Evolutionary conservation across 495 filamentous ascomycete species (phyloP), one percentile per base, ranked within the genome.

Genomic region (Daldinia vernicosa): DNA sequence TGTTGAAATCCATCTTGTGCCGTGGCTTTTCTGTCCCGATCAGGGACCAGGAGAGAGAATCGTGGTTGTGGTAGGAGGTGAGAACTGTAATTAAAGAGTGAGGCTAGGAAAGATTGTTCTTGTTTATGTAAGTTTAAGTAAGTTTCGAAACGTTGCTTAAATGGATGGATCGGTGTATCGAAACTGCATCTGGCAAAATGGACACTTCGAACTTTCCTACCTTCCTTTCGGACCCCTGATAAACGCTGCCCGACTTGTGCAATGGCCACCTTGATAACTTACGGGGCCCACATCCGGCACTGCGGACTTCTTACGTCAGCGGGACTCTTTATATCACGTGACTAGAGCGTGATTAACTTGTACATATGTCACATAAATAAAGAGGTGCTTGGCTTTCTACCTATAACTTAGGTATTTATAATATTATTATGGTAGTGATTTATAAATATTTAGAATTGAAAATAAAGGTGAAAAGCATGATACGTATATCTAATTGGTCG

Each of bases 1-100:
- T 93, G 76, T 86, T 86, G 79, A 97, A 87, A 86, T 98, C 93
- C 94, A 97, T 97, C 77, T 76, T 75, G 57, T 37, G 62, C 63
- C 50, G 15, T 17, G 24, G 45, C 6, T 70, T 32, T 30, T 62
- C 51, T 30, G 71, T 66, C 63, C 63, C 74, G 57, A 71, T 47
- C 15, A 51, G 66, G 50, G 64, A 59, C 68, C 60, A 15, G n/a
- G 32, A 43, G 24, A 56, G 45, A 37, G 35, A 55, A 32, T 51
- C n/a, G 40, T 11, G 24, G 30, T 45, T n/a, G 30, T 60, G 5
- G 15, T 45, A 28, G 14, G 51, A 54, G 14, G 27, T 8, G 15
- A 30, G 24, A 19, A 33, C 19, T 19, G 6, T n/a, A 15, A 35
- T 54, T 9, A 30, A 17, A 56, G 6, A 47, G 43, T 1, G 43